Conservation (phyloP, 2,329 filamentous ascomycete genomes). For the Scytalidium sp. region DNA sequence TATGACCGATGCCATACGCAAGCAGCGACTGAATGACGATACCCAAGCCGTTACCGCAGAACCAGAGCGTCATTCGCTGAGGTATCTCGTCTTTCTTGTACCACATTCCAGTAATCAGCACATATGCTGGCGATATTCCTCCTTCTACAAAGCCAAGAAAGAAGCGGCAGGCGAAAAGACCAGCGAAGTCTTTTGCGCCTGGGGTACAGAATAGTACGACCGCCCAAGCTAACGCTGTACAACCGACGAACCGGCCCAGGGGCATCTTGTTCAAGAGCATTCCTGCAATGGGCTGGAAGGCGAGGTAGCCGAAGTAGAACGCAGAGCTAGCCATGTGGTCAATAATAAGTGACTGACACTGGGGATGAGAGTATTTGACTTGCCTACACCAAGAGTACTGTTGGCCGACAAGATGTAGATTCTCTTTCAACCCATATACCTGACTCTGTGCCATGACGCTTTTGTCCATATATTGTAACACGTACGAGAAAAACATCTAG, state of each 20-base stretch:
- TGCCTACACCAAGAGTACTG: constrained; percentile 2
- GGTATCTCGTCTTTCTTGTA: constrained; percentile 53
- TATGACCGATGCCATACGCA: constrained; percentile 52
- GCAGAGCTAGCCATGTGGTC: not conserved
- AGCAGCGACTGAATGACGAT: constrained; percentile 46
- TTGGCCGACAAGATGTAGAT: constrained; percentile 1
- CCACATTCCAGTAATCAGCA: constrained; percentile 52
- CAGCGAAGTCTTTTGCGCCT: constrained; percentile 4
- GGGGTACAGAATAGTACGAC: constrained; percentile 2
- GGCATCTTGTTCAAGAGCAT: not conserved
- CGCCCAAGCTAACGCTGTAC: constrained; percentile 1
- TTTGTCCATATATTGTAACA: not conserved
- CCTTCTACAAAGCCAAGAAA: constrained; percentile 8
- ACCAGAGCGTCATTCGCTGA: constrained; percentile 54
- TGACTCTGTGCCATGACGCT: constrained; percentile 1
- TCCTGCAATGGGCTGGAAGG: constrained; percentile 1
- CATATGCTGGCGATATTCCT: constrained; percentile 17
- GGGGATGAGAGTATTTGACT: not conserved
- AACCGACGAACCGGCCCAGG: not conserved
- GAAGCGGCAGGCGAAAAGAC: constrained; percentile 5
- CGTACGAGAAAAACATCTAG: not conserved
- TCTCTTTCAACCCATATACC: not conserved
- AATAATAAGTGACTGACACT: not conserved
- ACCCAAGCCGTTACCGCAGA: constrained; percentile 47
- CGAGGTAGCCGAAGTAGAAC: constrained; percentile 2